A percentile compares a stretch with the other conserved stretches of the same genome.
phyloP scores from a whole-genome alignment of 2,329 filamentous ascomycete genomes.

The Sporothrix brunneoviolacea region DNA sequence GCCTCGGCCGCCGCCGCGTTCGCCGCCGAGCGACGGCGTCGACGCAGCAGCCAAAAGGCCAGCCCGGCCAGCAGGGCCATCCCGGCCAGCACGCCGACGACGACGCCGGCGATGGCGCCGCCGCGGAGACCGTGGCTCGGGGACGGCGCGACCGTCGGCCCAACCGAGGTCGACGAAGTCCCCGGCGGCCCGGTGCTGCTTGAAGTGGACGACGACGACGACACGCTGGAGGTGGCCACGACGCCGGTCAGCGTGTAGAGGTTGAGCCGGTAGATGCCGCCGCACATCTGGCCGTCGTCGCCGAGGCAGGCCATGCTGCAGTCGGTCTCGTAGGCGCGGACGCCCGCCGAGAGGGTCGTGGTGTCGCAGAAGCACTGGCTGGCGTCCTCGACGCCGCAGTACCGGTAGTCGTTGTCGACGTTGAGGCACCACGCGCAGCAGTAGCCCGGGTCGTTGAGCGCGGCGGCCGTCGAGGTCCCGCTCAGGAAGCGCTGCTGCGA shows the following conservation, averaged over 20 bases:
- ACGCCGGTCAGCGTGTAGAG: not conserved
- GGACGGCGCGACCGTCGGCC: no score
- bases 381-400: not conserved
- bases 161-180: not conserved
- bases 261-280: not conserved
- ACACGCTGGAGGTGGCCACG: no score
- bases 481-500: not conserved
- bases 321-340: not conserved
- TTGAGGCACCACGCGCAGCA: not conserved
- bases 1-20: no score
- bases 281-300: not conserved
- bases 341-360: not conserved
- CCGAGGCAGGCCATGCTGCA: not conserved
- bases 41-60: not conserved
- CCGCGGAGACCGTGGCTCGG: not conserved
- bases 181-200: not conserved
- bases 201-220: not conserved
- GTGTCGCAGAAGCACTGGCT: constrained; percentile 31
- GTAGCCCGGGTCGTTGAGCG: not conserved
- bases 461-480: not conserved
- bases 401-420: not conserved
- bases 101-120: constrained; percentile 2
- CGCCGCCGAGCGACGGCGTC: not conserved
- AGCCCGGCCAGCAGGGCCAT: not conserved
- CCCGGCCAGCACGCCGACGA: not conserved